Conservation (phyloP, 352 stramenopile species). For the Phytophthora agathidicida region DNA sequence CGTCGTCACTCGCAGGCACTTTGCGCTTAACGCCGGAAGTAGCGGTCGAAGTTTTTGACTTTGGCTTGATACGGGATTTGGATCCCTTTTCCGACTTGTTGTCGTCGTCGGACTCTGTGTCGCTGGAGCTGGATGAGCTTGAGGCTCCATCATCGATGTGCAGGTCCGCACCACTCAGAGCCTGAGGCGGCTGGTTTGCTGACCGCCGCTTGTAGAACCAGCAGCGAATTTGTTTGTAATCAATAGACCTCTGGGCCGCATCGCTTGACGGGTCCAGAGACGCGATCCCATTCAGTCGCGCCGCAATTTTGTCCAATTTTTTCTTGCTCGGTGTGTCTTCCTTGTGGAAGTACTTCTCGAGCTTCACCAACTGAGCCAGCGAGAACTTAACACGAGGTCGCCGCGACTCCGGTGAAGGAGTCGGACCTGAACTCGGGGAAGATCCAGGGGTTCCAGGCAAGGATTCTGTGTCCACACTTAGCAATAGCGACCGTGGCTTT, state of each 20-base stretch:
- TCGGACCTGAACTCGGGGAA: slow-evolving; percentile 67
- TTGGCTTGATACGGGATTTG: slow-evolving; percentile 30
- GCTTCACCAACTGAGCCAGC: slow-evolving; percentile 73
- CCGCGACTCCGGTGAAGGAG: slow-evolving; percentile 66
- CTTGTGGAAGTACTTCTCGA: slow-evolving; percentile 86
- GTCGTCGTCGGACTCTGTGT: slow-evolving; percentile 75
- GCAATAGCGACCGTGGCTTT: slow-evolving; percentile 46
- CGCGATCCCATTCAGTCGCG: slow-evolving; percentile 76
- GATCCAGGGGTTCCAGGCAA: slow-evolving; percentile 58
- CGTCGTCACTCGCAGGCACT: slow-evolving; percentile 29
- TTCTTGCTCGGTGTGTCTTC: slow-evolving; percentile 85
- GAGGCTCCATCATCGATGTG: slow-evolving; percentile 42
- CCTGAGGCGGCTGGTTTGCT: slow-evolving; percentile 77
- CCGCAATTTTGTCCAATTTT: slow-evolving; percentile 75
- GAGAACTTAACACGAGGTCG: slow-evolving; percentile 82
- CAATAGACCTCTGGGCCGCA: slow-evolving; percentile 63
- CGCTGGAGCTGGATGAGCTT: slow-evolving; percentile 63
- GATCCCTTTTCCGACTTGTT: slow-evolving; percentile 42
- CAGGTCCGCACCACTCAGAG: slow-evolving; percentile 61
- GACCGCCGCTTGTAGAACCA: slow-evolving; percentile 90
- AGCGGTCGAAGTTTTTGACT: slow-evolving; percentile 28
- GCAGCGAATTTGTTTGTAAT: slow-evolving; percentile 89
- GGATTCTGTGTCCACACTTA: slow-evolving; percentile 64
- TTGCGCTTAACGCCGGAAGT: slow-evolving; percentile 35
- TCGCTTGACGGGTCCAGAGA: slow-evolving; percentile 58